Percentiles rank a stretch among this genome's conserved stretches.
phyloP scores from a whole-genome alignment of 176 grass and related monocot species.

The Ampelocalamus luodianensis region DNA sequence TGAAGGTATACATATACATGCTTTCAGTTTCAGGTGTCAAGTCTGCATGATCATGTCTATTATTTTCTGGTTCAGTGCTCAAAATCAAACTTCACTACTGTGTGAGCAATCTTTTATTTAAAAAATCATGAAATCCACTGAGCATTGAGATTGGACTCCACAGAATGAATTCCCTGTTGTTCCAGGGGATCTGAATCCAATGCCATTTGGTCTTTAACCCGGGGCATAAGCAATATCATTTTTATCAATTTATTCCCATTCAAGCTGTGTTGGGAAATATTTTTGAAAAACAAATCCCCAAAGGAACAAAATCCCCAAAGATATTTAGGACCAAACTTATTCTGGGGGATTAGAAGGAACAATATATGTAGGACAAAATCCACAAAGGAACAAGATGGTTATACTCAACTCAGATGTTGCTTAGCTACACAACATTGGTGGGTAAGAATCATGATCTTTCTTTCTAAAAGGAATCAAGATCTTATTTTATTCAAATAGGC shows the following conservation, averaged over 20 bases:
- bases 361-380: too few relatives aligned
- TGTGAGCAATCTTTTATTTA: background rate
- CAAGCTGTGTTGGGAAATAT: background rate
- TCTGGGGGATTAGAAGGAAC: too few relatives aligned
- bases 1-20: slow-evolving; percentile 64
- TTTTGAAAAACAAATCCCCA: background rate
- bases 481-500: slow-evolving; percentile 5
- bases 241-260: background rate
- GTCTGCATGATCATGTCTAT: slow-evolving; percentile 29
- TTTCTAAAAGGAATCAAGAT: background rate
- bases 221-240: background rate
- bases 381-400: background rate
- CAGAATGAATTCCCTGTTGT: background rate
- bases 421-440: background rate
- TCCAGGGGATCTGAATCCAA: slow-evolving; percentile 17
- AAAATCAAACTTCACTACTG: background rate
- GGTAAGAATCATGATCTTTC: background rate
- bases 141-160: background rate
- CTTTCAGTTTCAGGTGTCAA: slow-evolving; percentile 14
- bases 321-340: background rate
- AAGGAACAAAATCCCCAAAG: background rate
- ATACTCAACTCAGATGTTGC: background rate
- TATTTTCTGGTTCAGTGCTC: slow-evolving; percentile 9
- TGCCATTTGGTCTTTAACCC: background rate
- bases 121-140: background rate